phyloP scores from a whole-genome alignment of 176 grass and related monocot species.

The Carex pumila region DNA sequence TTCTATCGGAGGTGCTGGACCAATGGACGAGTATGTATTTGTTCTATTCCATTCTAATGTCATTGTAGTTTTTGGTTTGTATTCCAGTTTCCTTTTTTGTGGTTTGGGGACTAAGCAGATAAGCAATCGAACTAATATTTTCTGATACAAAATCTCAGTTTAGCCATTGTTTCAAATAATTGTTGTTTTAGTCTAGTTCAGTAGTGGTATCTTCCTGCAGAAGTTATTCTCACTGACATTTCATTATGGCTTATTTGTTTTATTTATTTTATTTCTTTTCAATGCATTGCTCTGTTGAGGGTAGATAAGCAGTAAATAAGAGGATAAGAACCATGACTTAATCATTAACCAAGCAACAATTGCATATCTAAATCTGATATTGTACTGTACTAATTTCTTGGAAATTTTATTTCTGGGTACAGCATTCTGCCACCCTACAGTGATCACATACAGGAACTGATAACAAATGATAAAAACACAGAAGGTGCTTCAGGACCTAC shows the following conservation, averaged over 20 bases:
- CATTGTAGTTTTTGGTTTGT: not conserved
- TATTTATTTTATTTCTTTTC: not conserved
- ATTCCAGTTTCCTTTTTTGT: not conserved
- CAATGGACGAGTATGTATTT: conserved; percentile 34
- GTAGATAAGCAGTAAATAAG: not conserved
- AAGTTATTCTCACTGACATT: not conserved
- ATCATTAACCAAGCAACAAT: not conserved
- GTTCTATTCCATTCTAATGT: not conserved
- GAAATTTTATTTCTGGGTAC: conserved; percentile 22
- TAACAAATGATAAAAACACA: conserved; percentile 8
- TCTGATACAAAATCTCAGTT: not conserved
- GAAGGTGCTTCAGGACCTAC: conserved; percentile 15
- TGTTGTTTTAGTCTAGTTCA: not conserved
- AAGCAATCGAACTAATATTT: not conserved
- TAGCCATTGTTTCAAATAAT: not conserved
- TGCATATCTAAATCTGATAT: not conserved
- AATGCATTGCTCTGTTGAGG: not conserved
- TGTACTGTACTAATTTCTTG: not conserved
- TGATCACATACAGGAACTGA: conserved; percentile 21
- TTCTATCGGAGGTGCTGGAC: conserved; percentile 19
- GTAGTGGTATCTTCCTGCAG: not conserved
- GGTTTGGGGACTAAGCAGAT: not conserved
- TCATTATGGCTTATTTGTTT: not conserved
- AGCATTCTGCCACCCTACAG: conserved; percentile 52
- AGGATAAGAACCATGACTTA: not conserved